phyloP scores from a whole-genome alignment of 805 yeast genomes.

The Kazachstania kunashirensis region DNA sequence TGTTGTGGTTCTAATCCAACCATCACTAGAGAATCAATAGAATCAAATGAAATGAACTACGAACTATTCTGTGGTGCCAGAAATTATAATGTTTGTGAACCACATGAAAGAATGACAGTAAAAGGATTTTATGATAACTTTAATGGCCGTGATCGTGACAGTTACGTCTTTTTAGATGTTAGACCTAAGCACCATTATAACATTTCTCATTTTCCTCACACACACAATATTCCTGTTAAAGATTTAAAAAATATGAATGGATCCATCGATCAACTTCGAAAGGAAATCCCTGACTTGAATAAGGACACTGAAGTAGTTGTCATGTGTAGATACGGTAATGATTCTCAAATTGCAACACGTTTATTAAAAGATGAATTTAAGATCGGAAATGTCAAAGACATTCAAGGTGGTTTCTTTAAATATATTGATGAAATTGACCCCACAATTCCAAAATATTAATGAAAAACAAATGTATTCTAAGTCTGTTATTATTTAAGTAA shows the following conservation, averaged over 20 bases:
- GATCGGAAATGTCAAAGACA: conserved; percentile 45
- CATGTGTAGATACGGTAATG: conserved; percentile 84
- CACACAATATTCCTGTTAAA: conserved; percentile 57
- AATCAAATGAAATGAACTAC: conserved; percentile 47
- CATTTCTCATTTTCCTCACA: conserved; percentile 49
- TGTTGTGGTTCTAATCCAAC: conserved; percentile 51
- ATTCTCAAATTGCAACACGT: conserved; percentile 69
- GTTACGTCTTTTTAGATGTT: conserved; percentile 52
- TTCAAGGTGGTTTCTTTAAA: conserved; percentile 65
- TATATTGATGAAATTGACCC: conserved; percentile 60
- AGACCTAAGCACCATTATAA: conserved; percentile 69
- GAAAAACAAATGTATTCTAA: not conserved
- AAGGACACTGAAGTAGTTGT: conserved; percentile 38
- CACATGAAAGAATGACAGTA: conserved; percentile 39
- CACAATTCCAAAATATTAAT: conserved; percentile 51
- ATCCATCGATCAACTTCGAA: conserved; percentile 18
- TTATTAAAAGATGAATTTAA: conserved; percentile 43
- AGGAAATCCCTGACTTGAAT: conserved; percentile 19
- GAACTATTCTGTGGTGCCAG: conserved; percentile 63
- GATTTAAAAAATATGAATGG: conserved; percentile 31
- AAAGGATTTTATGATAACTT: conserved; percentile 28
- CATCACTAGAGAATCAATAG: conserved; percentile 41
- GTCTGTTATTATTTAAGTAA: not conserved
- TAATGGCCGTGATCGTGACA: conserved; percentile 9
- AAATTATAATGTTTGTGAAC: conserved; percentile 36